These are phyloP conservation scores for Tolypocladium tropicale DNA, from an alignment of 2,329 filamentous ascomycete genomes.

Conservation along the genomic window DNA sequence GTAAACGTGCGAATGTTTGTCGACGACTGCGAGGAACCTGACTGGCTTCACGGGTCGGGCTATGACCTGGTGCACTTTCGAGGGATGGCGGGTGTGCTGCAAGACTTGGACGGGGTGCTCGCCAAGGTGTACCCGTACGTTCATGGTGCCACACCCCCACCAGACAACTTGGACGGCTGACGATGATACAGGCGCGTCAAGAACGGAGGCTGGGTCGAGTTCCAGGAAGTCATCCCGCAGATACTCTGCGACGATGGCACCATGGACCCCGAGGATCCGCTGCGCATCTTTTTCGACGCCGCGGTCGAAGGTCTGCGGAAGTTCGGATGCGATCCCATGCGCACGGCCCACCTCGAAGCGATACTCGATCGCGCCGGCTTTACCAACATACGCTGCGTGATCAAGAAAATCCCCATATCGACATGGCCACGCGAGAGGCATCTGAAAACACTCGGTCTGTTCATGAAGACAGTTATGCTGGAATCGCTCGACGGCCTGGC, in stretches of 20 bases:
- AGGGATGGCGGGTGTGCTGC: conserved; percentile 38
- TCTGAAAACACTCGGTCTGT: conserved; percentile 29
- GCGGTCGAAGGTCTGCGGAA: conserved; percentile 19
- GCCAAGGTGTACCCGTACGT: conserved; percentile 22
- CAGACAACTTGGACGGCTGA: neutral
- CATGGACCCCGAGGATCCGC: conserved; percentile 28
- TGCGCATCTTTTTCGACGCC: conserved; percentile 22
- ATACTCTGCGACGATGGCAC: conserved; percentile 33
- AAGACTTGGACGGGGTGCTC: conserved; percentile 39
- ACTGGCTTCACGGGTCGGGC: conserved; percentile 42
- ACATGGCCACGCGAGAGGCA: conserved; percentile 31
- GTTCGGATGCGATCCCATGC: conserved; percentile 29
- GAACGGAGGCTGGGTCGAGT: conserved; percentile 41
- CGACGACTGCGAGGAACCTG: conserved; percentile 47
- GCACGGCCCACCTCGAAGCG: conserved; percentile 20
- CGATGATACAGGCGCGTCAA: conserved; percentile 22
- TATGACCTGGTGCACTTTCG: conserved; percentile 48
- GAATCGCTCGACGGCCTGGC: conserved; percentile 32
- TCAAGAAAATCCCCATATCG: conserved; percentile 35
- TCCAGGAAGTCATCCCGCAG: conserved; percentile 32
- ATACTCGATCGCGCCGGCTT: conserved; percentile 32
- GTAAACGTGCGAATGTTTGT: conserved; percentile 52
- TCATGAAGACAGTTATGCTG: conserved; percentile 31
- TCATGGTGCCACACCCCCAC: neutral
- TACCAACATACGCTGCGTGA: conserved; percentile 28